phyloP scores from a whole-genome alignment of 345 rosid genomes.

The Corymbia maculata region DNA sequence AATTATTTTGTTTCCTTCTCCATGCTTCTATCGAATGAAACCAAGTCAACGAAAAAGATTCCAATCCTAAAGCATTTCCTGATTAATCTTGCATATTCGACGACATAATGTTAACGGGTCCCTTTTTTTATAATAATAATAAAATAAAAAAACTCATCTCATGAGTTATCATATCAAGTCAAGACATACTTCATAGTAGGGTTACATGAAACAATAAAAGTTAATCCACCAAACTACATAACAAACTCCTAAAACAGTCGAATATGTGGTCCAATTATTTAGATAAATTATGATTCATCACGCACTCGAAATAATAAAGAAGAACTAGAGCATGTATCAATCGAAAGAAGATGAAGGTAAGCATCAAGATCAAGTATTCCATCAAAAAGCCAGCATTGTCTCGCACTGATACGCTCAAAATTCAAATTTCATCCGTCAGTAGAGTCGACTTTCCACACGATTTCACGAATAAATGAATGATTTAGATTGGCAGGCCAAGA shows the following conservation, averaged over 20 bases:
- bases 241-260: neutral
- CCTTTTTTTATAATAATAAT: neutral
- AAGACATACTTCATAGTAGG: neutral
- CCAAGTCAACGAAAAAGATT: neutral
- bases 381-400: neutral
- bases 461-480: too few relatives aligned
- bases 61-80: neutral
- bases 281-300: neutral
- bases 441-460: neutral
- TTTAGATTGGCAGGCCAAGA: neutral
- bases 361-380: rapidly evolving
- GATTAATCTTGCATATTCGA: neutral
- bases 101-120: neutral
- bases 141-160: too few relatives aligned
- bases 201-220: too few relatives aligned
- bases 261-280: too few relatives aligned
- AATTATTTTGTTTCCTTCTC: neutral
- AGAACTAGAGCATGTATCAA: neutral
- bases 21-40: neutral
- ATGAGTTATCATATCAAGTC: neutral
- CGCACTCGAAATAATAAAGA: neutral
- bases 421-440: too few relatives aligned
- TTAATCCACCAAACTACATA: neutral
- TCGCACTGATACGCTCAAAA: neutral
- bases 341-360: neutral